These are phyloP conservation scores for Catunica adiposa DNA, from an alignment of 2,329 filamentous ascomycete genomes.

Conservation along the genomic window DNA sequence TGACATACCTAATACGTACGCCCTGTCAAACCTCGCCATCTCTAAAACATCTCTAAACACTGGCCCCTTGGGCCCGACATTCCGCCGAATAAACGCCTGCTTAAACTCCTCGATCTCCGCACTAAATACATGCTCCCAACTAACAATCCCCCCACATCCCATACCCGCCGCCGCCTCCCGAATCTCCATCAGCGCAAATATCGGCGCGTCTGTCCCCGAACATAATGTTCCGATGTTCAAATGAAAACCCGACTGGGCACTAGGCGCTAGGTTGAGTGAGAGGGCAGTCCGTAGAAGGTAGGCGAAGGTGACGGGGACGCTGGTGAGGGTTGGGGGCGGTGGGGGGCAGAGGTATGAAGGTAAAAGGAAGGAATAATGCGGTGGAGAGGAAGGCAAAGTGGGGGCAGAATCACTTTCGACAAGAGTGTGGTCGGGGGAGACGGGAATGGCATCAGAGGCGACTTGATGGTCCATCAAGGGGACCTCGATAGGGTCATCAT, in stretches of 20 bases:
- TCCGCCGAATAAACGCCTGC: slow-evolving; percentile 46
- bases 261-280: slow-evolving; percentile 14
- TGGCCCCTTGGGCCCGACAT: slow-evolving; percentile 30
- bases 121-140: slow-evolving; percentile 40
- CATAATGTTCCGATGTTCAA: slow-evolving; percentile 53
- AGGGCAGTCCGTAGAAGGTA: slow-evolving; percentile 9
- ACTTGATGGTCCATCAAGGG: too few species aligned
- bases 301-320: background rate
- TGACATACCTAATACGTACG: slow-evolving; percentile 25
- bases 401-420: background rate
- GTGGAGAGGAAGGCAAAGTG: too few species aligned
- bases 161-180: slow-evolving; percentile 24
- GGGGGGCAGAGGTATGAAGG: background rate
- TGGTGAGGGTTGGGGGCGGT: background rate
- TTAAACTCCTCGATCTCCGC: slow-evolving; percentile 48
- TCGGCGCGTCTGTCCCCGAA: slow-evolving; percentile 60
- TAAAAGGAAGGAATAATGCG: background rate
- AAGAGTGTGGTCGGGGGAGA: background rate
- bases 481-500: too few species aligned
- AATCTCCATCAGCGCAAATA: slow-evolving; percentile 47
- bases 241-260: slow-evolving; percentile 14
- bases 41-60: slow-evolving; percentile 46
- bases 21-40: slow-evolving; percentile 27
- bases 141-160: slow-evolving; percentile 22
- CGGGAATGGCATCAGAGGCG: background rate